These are phyloP conservation scores for Leucocoprinus sp. DNA, from an alignment of 768 basidiomycete species.

Conservation along the genomic window DNA sequence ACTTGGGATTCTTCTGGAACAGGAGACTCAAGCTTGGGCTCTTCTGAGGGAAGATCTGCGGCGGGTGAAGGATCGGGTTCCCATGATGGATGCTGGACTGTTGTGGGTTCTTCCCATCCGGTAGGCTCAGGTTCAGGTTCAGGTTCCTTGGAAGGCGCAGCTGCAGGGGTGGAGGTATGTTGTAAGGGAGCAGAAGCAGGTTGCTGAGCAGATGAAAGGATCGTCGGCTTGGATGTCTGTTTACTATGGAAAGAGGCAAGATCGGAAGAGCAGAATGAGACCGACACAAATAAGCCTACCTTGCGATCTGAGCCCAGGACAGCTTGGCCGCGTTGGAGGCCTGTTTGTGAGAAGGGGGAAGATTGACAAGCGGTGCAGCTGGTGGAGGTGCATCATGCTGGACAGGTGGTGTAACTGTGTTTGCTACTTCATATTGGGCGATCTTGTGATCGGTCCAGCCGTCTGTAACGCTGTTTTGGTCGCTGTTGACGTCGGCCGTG, in stretches of 20 bases:
- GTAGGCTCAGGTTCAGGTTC: slow-evolving; percentile 26
- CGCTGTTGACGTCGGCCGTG: slow-evolving; percentile 17
- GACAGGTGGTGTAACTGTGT: slow-evolving; percentile 17
- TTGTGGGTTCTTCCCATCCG: slow-evolving; percentile 70
- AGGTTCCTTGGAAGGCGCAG: slow-evolving; percentile 17
- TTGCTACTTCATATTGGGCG: slow-evolving; percentile 24
- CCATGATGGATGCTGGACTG: slow-evolving; percentile 59
- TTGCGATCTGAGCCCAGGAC: slow-evolving; percentile 82
- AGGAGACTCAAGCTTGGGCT: slow-evolving; percentile 24
- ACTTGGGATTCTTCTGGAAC: slow-evolving; percentile 21
- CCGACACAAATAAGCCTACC: slow-evolving; percentile 34
- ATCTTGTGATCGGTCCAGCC: slow-evolving; percentile 24
- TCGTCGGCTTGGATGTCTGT: slow-evolving; percentile 56
- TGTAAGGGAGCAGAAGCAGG: slow-evolving; percentile 36
- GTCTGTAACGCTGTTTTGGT: slow-evolving; percentile 23
- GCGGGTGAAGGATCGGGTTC: slow-evolving; percentile 28
- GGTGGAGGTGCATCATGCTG: slow-evolving; percentile 22
- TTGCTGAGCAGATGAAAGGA: slow-evolving; percentile 25
- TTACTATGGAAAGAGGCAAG: slow-evolving; percentile 24
- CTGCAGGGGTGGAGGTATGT: slow-evolving; percentile 19
- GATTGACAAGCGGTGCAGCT: slow-evolving; percentile 13
- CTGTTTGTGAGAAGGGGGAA: slow-evolving; percentile 21
- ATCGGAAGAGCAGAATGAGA: slow-evolving; percentile 1
- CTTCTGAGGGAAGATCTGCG: slow-evolving; percentile 16
- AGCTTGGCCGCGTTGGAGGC: slow-evolving; percentile 56